These are phyloP conservation scores for Populus pruinosa DNA, from an alignment of 345 rosid species.

Conservation along the genomic window DNA sequence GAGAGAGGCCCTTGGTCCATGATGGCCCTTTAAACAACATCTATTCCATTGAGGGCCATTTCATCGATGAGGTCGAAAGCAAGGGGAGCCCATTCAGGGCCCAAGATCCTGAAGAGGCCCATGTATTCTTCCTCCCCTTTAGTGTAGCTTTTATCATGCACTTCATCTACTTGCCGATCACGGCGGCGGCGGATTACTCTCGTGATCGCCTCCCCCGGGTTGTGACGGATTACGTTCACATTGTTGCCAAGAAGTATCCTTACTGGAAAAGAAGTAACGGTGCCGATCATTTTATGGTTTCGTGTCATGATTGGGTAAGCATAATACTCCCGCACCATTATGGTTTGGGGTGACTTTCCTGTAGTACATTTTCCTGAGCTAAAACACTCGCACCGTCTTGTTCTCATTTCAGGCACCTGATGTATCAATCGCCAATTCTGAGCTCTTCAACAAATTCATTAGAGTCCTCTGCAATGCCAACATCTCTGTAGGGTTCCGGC, in stretches of 20 bases:
- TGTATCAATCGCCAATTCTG: conserved; percentile 22
- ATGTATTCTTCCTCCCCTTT: conserved; percentile 44
- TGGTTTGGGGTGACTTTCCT: too few relatives aligned
- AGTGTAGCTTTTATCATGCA: conserved; percentile 30
- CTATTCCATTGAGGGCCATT: conserved; percentile 53
- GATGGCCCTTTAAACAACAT: conserved; percentile 16
- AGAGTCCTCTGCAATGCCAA: conserved; percentile 52
- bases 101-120: conserved; percentile 39
- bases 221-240: conserved; percentile 34
- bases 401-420: conserved; percentile 40
- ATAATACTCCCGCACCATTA: not conserved
- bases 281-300: conserved; percentile 56
- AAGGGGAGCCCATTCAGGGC: conserved; percentile 34
- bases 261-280: conserved; percentile 60
- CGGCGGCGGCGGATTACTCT: conserved; percentile 7
- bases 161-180: conserved; percentile 32
- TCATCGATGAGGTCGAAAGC: conserved; percentile 41
- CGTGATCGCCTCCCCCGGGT: conserved; percentile 18
- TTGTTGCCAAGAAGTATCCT: conserved; percentile 42
- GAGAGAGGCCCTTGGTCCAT: conserved; percentile 43
- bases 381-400: not conserved
- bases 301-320: conserved; percentile 67
- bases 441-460: conserved; percentile 34
- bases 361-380: too few relatives aligned
- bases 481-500: conserved; percentile 38